Percentiles rank a stretch among this genome's conserved stretches.
Conservation (phyloP, 2,329 filamentous ascomycete species). For the Diaporthe citrichinensis region DNA sequence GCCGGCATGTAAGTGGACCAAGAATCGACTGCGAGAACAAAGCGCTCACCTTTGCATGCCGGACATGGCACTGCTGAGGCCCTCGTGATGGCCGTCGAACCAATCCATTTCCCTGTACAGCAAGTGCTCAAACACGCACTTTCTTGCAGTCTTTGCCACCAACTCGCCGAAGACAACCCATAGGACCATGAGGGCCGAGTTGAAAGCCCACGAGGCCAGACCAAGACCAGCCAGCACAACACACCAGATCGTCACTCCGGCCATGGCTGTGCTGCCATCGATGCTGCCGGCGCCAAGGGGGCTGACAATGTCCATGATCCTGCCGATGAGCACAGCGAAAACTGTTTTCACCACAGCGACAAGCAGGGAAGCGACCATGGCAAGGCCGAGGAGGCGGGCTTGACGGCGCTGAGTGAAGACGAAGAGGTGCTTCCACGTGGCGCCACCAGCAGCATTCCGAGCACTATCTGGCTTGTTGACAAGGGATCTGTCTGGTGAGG, state of each 20-base stretch:
- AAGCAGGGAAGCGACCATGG: constrained; percentile 68
- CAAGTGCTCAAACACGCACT: constrained; percentile 76
- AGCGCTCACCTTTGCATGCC: constrained; percentile 78
- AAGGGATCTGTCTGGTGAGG: neutral
- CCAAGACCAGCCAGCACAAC: constrained; percentile 76
- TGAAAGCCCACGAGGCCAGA: constrained; percentile 74
- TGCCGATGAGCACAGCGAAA: constrained; percentile 79
- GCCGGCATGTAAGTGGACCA: constrained; percentile 10
- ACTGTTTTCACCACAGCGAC: constrained; percentile 75
- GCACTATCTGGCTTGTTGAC: neutral
- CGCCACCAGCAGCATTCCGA: constrained; percentile 21
- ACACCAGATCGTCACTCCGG: constrained; percentile 71
- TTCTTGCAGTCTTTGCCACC: constrained; percentile 77
- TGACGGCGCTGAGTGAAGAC: constrained; percentile 78
- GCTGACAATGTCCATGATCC: constrained; percentile 80
- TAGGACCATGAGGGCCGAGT: constrained; percentile 74
- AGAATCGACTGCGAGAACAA: neutral
- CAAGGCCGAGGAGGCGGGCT: constrained; percentile 65
- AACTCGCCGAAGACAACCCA: constrained; percentile 88
- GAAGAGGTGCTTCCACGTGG: constrained; percentile 69
- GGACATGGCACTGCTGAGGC: constrained; percentile 79
- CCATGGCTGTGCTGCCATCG: constrained; percentile 64
- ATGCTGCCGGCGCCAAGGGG: constrained; percentile 72
- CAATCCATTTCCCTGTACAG: constrained; percentile 83
- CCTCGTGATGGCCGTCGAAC: constrained; percentile 83